Base-by-base conservation (phyloP, 176 grass and related monocot species). In the Olyra latifolia region DNA sequence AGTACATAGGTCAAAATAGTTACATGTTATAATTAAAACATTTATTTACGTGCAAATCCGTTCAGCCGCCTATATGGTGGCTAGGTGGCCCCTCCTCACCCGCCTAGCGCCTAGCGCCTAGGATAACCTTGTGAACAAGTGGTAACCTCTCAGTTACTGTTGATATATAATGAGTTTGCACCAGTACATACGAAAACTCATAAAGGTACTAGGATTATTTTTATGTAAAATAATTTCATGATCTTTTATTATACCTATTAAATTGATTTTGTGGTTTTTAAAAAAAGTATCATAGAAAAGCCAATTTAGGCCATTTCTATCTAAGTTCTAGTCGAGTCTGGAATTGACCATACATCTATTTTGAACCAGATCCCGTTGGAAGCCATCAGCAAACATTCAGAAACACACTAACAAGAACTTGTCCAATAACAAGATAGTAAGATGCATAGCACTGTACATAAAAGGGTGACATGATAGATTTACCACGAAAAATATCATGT, bases 401-500 rank as follows among this genome's bases (percentile, higher is more conserved):
- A 49, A 49, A 68, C 40, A 19, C 50, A 46, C 38, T 27, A 46
- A 49, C 25, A 44, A 32, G 19, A 56, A 46, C 39, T 15, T 28
- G 48, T 41, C 32, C 64, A 62, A 65, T 70, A 61, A 6, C 43
- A 22, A 54, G 16, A 67, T 9, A 80, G 8, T 6, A 15, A 16
- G 4, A 22, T 64, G 20, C 67, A 68, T 11, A 56, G 12, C 15
- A 56, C 41, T 60, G 68, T 69, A 75, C 15, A 58, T 55, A 15
- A 80, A 35, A 20, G 70, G 44, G 10, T 59, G 29, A 66, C 42
- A 80, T 35, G 44, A 56, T 11, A 80, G 40, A 14, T 69, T 86
- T 92, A 98, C 91, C 95, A 91, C 87, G 89, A 92, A 94, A 54
- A 77, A 84, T 53, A 79, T 79, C 69, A 97, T 90, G 52, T 88